Evolutionary conservation across 2,329 filamentous ascomycete species (phyloP), one percentile per base, ranked within the genome.

Genomic region (Nannizziopsis barbatae): DNA sequence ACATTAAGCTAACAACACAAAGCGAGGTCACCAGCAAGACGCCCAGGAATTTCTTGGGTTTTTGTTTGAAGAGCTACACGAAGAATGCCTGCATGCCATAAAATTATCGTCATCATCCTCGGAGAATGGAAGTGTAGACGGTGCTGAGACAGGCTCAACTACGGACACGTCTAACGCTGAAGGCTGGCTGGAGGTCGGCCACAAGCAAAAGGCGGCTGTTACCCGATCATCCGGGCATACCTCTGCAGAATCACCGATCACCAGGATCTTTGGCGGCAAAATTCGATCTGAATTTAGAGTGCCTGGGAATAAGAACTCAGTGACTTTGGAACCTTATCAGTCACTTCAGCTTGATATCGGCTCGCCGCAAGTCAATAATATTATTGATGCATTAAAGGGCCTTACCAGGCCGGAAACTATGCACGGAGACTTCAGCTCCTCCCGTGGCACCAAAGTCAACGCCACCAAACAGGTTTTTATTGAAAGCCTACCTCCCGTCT

Each of bases 21-120:
- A 88, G 82, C 84, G 88, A 52, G 92, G 92, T 12, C 90, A 95
- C 58, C 92, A 98, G 64, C 90, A 98, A 71, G 92, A 98, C 69
- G 92, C 92, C 1, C 88, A 98, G 62, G 92, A 98, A 61, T 98
- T 98, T 57, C 72, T 98, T 18, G 90, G 89, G 0, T 94, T 96
- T 63, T 73, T 98, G 31, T 74, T 98, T 3, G 89, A 95, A 60
- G 86, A 87, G 42, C 77, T 98, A 31, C 89, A 95, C 58, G 89
- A 96, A 55, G 92, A 98, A 65, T 95, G 89, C 62, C 79, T 81
- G 12, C 76, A 81, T 50, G 81, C 90, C 41, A 84, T 93, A 70
- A 77, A 78, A 54, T 71, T 70, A 49, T 68, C 71, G 5, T 62
- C 66, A 20, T 55, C 63, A 50, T 60, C 66, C 1, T 70, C 72